Conservation (phyloP, 441 rosid species). For the Populus hybrid region DNA sequence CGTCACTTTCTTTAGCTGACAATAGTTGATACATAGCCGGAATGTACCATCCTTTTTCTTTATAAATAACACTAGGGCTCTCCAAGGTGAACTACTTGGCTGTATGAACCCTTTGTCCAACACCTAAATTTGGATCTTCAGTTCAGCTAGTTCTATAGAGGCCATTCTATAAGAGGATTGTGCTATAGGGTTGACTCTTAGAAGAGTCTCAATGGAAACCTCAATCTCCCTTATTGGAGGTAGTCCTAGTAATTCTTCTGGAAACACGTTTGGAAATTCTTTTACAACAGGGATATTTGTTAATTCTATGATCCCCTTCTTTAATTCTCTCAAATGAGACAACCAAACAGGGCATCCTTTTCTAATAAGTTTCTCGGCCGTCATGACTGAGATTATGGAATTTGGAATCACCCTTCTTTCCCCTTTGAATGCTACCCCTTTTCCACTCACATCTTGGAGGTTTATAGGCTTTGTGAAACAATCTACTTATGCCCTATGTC, state of each 20-base stretch:
- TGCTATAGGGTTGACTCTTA: not conserved
- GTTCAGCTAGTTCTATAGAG: not conserved
- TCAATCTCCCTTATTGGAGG: not conserved
- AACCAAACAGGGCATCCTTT: not conserved
- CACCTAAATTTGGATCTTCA: not conserved
- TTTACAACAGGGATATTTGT: not conserved
- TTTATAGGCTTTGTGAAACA: not conserved
- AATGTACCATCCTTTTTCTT: not conserved
- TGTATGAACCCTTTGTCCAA: not conserved
- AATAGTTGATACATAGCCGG: not conserved
- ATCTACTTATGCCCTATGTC: not conserved
- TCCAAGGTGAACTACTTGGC: not conserved
- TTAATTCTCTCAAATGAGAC: not conserved
- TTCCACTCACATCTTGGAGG: not conserved
- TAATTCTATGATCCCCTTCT: not conserved
- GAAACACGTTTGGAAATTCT: not conserved
- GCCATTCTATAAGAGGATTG: not conserved
- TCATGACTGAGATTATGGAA: not conserved
- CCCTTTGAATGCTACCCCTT: not conserved
- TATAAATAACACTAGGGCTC: not conserved
- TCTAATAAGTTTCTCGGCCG: not conserved
- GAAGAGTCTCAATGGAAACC: not conserved
- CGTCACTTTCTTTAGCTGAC: not conserved
- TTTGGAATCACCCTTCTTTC: not conserved
- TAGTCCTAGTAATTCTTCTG: fast-evolving